Conservation (phyloP, 257 asterid species). For the Nicotiana noctiflora region DNA sequence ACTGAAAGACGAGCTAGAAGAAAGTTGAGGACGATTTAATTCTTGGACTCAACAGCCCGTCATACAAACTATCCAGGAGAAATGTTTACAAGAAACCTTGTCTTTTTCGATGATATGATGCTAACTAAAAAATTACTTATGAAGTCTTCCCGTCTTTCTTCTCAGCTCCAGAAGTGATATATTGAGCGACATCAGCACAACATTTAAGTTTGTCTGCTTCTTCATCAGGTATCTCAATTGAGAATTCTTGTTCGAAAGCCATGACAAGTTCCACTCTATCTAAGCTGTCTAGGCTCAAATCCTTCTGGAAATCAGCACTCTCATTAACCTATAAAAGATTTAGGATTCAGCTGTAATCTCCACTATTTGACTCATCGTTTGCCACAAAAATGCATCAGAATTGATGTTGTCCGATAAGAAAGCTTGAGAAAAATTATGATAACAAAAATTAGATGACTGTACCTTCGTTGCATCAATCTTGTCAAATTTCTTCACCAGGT, state of each 20-base stretch:
- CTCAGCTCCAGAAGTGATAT: constrained; percentile 30
- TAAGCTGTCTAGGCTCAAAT: constrained; percentile 72
- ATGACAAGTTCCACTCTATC: constrained; percentile 79
- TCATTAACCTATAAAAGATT: constrained; percentile 45
- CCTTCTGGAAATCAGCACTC: constrained; percentile 72
- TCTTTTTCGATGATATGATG: neutral
- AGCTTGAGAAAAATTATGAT: neutral
- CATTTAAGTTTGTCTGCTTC: constrained; percentile 74
- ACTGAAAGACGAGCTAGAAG: neutral
- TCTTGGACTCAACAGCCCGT: neutral
- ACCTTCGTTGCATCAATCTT: constrained; percentile 54
- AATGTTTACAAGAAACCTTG: neutral
- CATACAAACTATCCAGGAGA: neutral
- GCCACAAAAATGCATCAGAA: neutral
- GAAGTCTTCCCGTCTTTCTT: constrained; percentile 27
- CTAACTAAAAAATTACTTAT: constrained; percentile 1
- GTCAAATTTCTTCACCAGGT: constrained; percentile 58
- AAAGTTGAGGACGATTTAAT: neutral
- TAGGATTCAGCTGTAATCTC: neutral
- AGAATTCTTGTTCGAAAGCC: constrained; percentile 79
- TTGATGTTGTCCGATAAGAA: neutral
- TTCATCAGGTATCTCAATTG: constrained; percentile 70
- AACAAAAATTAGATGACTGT: neutral
- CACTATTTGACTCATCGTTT: neutral
- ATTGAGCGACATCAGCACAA: constrained; percentile 66